Conservation (phyloP, 129 eudicot genomes). For the Tagetes patula region DNA sequence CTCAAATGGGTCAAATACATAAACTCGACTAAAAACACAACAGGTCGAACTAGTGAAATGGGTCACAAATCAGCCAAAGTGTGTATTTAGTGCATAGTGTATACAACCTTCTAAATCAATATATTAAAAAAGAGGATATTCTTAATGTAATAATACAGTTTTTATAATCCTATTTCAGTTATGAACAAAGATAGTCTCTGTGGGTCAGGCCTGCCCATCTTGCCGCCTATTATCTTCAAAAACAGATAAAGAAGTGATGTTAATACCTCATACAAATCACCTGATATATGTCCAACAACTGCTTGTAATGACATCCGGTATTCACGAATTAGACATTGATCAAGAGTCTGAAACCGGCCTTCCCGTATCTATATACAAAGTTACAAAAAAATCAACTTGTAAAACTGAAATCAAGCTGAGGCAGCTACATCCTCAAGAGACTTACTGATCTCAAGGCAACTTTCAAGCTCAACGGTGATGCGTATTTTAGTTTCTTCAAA, state of each 20-base stretch:
- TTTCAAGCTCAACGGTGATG: slow-evolving; percentile 89
- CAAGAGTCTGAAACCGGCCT: slow-evolving; percentile 82
- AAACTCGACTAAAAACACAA: background rate
- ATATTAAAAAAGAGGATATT: background rate
- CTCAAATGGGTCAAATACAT: background rate
- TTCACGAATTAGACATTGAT: slow-evolving; percentile 75
- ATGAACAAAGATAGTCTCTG: background rate
- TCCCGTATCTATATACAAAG: slow-evolving; percentile 63
- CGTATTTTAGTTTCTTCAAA: slow-evolving; percentile 57
- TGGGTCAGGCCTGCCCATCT: background rate
- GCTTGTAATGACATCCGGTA: slow-evolving; percentile 75
- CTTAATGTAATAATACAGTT: background rate
- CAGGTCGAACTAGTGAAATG: background rate
- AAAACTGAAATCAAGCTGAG: background rate
- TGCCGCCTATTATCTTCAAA: slow-evolving; percentile 1
- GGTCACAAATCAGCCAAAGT: background rate
- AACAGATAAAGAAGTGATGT: slow-evolving; percentile 2
- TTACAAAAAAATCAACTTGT: background rate
- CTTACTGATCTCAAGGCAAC: slow-evolving; percentile 85
- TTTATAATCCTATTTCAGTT: background rate
- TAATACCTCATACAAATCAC: slow-evolving; percentile 69
- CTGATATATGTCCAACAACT: slow-evolving; percentile 51
- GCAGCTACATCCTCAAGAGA: slow-evolving; percentile 20
- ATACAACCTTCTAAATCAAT: background rate
- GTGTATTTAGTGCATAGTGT: background rate